These are phyloP conservation scores for Diaporthe aspalathi DNA, from an alignment of 2,329 filamentous ascomycete species.

Conservation along the genomic window DNA sequence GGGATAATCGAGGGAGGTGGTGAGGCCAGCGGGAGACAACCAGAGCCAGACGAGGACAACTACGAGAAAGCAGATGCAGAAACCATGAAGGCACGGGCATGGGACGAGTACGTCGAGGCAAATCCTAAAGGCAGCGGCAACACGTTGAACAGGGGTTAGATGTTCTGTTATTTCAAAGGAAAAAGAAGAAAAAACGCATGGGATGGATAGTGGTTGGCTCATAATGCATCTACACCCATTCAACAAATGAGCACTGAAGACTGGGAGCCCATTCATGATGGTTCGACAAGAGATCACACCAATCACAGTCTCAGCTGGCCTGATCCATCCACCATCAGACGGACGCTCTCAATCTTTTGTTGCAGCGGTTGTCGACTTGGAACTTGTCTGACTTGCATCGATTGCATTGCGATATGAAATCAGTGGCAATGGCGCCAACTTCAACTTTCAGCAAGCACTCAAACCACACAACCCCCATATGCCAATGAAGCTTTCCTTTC, in stretches of 20 bases:
- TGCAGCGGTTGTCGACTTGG: background rate
- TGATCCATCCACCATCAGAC: background rate
- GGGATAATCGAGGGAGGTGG: conserved; percentile 93
- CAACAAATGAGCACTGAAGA: background rate
- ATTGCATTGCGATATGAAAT: conserved; percentile 1
- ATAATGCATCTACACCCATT: conserved; percentile 13
- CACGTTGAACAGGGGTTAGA: conserved; percentile 79
- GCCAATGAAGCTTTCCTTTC: background rate
- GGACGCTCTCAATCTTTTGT: conserved; percentile 8
- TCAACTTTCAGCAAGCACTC: background rate
- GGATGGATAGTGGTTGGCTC: background rate
- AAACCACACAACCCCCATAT: background rate
- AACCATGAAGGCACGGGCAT: conserved; percentile 91
- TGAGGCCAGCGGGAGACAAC: conserved; percentile 74
- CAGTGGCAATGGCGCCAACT: background rate
- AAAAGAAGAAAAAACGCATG: background rate
- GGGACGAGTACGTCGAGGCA: conserved; percentile 94
- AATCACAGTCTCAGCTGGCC: background rate
- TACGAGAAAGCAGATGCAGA: conserved; percentile 87
- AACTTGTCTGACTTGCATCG: background rate
- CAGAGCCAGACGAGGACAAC: conserved; percentile 89
- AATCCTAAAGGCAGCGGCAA: conserved; percentile 89
- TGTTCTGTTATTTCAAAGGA: background rate
- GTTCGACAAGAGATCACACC: background rate
- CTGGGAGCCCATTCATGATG: background rate